phyloP scores from a whole-genome alignment of 768 basidiomycete species.

The Mycena polygramma region DNA sequence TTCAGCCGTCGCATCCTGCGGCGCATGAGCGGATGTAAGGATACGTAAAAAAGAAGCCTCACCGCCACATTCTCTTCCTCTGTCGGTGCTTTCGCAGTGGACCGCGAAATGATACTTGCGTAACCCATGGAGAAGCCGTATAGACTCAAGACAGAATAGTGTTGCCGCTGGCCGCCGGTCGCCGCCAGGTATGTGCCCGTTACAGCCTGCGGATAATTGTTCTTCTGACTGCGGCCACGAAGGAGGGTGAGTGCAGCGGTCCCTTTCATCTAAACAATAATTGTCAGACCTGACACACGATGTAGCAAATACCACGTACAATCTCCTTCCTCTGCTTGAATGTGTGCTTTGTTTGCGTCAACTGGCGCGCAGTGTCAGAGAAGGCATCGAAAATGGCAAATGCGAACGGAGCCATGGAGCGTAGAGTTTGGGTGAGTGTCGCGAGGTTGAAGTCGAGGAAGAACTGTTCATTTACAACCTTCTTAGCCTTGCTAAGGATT shows the following conservation, averaged over 20 bases:
- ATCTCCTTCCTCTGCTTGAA: background rate
- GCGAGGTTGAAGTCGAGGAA: slow-evolving; percentile 24
- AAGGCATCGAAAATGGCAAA: slow-evolving; percentile 1
- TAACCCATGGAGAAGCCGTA: background rate
- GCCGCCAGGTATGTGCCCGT: background rate
- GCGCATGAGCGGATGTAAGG: background rate
- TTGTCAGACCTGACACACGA: background rate
- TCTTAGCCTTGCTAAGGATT: slow-evolving; percentile 15
- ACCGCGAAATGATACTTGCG: background rate
- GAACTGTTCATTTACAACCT: slow-evolving; percentile 26
- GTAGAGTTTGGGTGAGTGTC: background rate
- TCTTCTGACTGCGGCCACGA: background rate
- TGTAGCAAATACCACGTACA: background rate
- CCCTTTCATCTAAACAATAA: background rate
- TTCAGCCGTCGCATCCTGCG: background rate
- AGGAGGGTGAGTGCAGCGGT: background rate
- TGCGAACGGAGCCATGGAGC: background rate
- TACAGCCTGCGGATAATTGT: background rate
- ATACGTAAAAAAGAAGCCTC: background rate
- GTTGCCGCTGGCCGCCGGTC: background rate
- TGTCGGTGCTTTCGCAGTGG: background rate
- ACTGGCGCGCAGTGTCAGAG: background rate
- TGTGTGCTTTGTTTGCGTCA: background rate
- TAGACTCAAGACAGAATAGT: background rate
- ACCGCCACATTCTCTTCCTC: background rate